phyloP scores from a whole-genome alignment of 2,329 filamentous ascomycete genomes.

The Penicillium fuscoglaucum region DNA sequence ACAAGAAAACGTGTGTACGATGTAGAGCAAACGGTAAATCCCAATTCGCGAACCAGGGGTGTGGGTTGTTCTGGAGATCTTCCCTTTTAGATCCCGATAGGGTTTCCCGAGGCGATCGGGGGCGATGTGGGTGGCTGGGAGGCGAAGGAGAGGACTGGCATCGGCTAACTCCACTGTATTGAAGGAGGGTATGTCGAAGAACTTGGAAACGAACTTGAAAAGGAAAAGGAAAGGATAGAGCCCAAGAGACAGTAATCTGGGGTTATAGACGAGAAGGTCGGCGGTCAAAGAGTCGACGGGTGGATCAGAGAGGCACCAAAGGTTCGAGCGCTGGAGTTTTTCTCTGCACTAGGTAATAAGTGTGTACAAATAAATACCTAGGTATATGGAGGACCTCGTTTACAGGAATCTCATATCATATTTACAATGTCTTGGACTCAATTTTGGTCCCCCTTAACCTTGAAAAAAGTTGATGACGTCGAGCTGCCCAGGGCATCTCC shows the following conservation, averaged over 20 bases:
- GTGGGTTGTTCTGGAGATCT: neutral
- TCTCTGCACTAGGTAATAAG: neutral
- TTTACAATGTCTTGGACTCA: neutral
- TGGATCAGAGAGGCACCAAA: slow-evolving; percentile 15
- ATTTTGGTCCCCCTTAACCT: neutral
- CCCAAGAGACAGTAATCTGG: neutral
- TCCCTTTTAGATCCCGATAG: neutral
- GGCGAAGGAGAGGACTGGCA: neutral
- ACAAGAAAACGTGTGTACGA: neutral
- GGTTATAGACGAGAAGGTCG: neutral
- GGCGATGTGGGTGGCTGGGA: slow-evolving; percentile 1
- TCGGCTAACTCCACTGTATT: neutral
- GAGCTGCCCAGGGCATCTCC: neutral
- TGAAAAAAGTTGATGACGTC: slow-evolving; percentile 2
- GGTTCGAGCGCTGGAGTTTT: neutral
- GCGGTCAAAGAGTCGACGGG: slow-evolving; percentile 12
- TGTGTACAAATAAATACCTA: neutral
- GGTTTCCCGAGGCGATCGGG: slow-evolving; percentile 6
- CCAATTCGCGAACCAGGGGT: slow-evolving; percentile 8
- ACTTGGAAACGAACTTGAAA: neutral
- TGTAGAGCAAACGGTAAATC: neutral
- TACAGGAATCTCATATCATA: neutral
- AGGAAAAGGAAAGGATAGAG: neutral
- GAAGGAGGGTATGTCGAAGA: neutral
- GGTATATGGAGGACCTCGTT: neutral